These are phyloP conservation scores for Epicoccum sorghinum DNA, from an alignment of 2,329 filamentous ascomycete genomes.

Conservation along the genomic window DNA sequence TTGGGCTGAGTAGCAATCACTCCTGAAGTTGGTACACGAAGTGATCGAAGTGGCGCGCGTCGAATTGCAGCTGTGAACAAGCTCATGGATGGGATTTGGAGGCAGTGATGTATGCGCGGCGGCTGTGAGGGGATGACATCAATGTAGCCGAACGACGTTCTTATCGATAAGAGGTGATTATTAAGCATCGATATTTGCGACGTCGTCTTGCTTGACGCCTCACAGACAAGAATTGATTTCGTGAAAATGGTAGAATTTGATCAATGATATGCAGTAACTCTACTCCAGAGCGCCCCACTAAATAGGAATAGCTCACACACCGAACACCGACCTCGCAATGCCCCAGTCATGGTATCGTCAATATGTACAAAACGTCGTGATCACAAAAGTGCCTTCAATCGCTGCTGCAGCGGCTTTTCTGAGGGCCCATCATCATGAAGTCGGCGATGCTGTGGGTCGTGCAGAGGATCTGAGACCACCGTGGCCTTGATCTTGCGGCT, in stretches of 20 bases:
- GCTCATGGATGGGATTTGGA: slow-evolving; percentile 39
- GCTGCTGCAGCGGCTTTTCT: slow-evolving; percentile 28
- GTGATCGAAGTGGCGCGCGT: slow-evolving; percentile 28
- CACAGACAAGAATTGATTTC: too few relatives aligned
- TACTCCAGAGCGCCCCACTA: too few relatives aligned
- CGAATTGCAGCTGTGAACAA: slow-evolving; percentile 36
- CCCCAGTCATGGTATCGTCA: slow-evolving; percentile 22
- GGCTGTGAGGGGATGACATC: slow-evolving; percentile 41
- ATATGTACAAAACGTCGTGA: slow-evolving; percentile 8
- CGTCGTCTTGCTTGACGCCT: too few relatives aligned
- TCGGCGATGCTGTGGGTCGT: slow-evolving; percentile 51
- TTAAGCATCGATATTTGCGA: not conserved
- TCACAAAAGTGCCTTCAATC: slow-evolving; percentile 31
- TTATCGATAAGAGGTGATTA: slow-evolving; percentile 2
- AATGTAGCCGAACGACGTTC: not conserved
- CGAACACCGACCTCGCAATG: slow-evolving; percentile 11
- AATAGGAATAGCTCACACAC: not conserved
- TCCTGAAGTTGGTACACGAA: slow-evolving; percentile 26
- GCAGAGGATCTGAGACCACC: slow-evolving; percentile 58
- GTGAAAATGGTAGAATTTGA: too few relatives aligned
- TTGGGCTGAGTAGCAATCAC: slow-evolving; percentile 7
- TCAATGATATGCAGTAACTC: too few relatives aligned
- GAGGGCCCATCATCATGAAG: slow-evolving; percentile 36
- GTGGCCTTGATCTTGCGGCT: slow-evolving; percentile 61
- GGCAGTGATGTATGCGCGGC: slow-evolving; percentile 44